A percentile compares a stretch with the other conserved stretches of the same genome.
Conservation (phyloP, 148 eudicot genomes). For the Heliosperma pusillum region DNA sequence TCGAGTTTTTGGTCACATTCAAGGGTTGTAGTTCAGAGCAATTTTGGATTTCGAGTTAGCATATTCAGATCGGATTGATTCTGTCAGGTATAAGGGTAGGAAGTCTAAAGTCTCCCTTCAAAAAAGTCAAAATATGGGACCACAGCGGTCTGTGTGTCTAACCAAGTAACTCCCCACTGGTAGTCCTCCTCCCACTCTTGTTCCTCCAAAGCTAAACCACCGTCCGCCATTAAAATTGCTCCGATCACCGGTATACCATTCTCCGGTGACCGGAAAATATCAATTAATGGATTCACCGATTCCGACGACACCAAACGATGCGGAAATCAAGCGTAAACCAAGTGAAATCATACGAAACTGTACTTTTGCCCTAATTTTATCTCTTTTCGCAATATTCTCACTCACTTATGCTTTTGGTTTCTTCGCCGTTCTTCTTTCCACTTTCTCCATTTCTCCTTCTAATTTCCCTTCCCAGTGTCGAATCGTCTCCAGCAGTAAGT, state of each 20-base stretch:
- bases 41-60: no score
- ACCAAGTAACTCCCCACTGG: no score
- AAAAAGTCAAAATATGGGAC: no score
- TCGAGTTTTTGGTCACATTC: no score
- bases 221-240: background rate
- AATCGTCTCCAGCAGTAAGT: slow-evolving; percentile 74
- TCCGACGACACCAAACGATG: background rate
- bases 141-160: no score
- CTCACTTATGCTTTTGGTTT: slow-evolving; percentile 40
- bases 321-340: slow-evolving; percentile 7
- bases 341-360: slow-evolving; percentile 23
- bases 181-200: no score
- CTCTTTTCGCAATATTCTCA: slow-evolving; percentile 33
- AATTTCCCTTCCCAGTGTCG: slow-evolving; percentile 65
- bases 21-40: no score
- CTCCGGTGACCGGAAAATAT: slow-evolving; percentile 21
- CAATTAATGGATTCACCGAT: background rate
- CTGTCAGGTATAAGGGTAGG: no score
- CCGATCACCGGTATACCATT: slow-evolving; percentile 23
- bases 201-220: background rate
- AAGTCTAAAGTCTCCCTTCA: no score
- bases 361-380: slow-evolving; percentile 26
- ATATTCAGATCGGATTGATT: no score
- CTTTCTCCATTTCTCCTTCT: slow-evolving; percentile 47
- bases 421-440: slow-evolving; percentile 40